phyloP scores from a whole-genome alignment of 169 alveolate genomes.

The Cryptosporidium baileyi region DNA sequence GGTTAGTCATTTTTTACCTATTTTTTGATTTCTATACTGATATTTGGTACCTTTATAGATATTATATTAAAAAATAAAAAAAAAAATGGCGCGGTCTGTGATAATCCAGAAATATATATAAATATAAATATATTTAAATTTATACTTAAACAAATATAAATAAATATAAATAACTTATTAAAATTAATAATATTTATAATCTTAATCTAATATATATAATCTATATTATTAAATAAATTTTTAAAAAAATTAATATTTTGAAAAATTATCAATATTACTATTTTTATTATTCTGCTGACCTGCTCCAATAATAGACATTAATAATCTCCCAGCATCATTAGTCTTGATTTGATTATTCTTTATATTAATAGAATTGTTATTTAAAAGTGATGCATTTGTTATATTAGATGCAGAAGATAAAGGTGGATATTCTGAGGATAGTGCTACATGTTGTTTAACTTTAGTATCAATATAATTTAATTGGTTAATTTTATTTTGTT shows the following conservation, averaged over 20 bases:
- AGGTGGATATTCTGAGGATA: slow-evolving; percentile 57
- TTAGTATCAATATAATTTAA: background rate
- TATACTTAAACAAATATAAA: no score
- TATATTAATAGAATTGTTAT: background rate
- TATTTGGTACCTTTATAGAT: background rate
- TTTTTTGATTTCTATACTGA: no score
- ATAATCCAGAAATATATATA: no score
- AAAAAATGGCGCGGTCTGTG: no score
- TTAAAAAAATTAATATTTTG: slow-evolving; percentile 17
- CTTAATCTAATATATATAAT: background rate
- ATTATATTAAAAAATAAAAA: background rate
- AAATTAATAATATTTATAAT: slow-evolving; percentile 4
- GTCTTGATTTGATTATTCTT: slow-evolving; percentile 19
- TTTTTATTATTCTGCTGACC: slow-evolving; percentile 33
- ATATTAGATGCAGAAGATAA: slow-evolving; percentile 56
- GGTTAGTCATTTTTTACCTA: no score
- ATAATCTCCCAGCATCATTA: slow-evolving; percentile 61
- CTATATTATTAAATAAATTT: background rate
- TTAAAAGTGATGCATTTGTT: background rate
- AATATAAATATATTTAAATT: no score
- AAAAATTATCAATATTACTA: slow-evolving; percentile 1
- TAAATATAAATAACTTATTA: no score
- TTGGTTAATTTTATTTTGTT: background rate
- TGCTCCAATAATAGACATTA: slow-evolving; percentile 67
- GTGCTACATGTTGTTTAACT: background rate